phyloP scores from a whole-genome alignment of 345 rosid genomes.

The Lumnitzera littorea region DNA sequence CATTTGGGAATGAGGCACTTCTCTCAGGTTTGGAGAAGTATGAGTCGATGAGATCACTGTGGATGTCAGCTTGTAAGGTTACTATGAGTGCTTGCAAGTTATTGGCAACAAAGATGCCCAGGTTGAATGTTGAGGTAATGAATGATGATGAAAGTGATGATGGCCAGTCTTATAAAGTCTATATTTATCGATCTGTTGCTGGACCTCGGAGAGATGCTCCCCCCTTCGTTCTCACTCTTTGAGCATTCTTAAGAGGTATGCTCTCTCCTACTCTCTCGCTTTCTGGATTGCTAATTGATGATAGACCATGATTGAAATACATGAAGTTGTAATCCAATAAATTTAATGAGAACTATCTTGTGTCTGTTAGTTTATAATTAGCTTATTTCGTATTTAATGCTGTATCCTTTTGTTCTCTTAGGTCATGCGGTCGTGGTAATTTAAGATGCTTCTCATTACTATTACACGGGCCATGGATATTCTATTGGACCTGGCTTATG shows the following conservation, averaged over 20 bases:
- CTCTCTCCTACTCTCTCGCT: too few species aligned
- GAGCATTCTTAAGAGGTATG: neutral
- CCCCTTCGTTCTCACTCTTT: conserved; percentile 49
- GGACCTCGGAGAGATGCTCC: conserved; percentile 73
- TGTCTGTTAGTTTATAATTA: too few species aligned
- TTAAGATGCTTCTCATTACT: too few species aligned
- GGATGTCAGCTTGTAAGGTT: conserved; percentile 73
- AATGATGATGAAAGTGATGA: conserved; percentile 54
- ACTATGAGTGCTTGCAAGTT: conserved; percentile 49
- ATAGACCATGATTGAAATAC: too few species aligned
- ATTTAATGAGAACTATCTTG: too few species aligned
- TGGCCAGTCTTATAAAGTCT: conserved; percentile 45
- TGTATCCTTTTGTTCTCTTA: too few species aligned
- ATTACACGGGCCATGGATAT: too few species aligned
- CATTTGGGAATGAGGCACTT: conserved; percentile 58
- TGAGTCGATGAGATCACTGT: conserved; percentile 70
- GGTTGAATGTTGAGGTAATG: conserved; percentile 70
- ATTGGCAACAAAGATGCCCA: conserved; percentile 57
- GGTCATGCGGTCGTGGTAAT: too few species aligned
- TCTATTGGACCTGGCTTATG: too few species aligned
- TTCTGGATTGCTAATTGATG: too few species aligned
- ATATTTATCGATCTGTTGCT: conserved; percentile 56
- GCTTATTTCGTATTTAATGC: too few species aligned
- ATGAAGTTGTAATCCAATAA: too few species aligned
- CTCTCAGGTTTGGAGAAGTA: conserved; percentile 62